phyloP scores from a whole-genome alignment of 306 rosid genomes.

The Inga oerstediana region DNA sequence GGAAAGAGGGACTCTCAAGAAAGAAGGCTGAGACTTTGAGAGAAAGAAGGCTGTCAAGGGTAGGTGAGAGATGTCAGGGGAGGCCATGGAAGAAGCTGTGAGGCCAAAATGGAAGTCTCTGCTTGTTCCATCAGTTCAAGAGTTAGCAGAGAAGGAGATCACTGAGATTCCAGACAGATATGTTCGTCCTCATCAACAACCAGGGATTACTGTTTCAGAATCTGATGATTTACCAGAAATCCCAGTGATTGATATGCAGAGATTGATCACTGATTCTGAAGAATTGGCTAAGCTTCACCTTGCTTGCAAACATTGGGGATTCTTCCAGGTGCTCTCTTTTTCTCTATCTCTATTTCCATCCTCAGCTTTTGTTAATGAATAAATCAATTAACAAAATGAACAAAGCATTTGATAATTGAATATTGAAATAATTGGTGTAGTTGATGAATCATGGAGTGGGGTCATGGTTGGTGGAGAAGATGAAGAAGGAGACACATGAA shows the following conservation, averaged over 20 bases:
- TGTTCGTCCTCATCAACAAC: conserved; percentile 23
- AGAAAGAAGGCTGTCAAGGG: not conserved
- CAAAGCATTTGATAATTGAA: not conserved
- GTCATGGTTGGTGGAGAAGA: conserved; percentile 41
- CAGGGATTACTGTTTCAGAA: not conserved
- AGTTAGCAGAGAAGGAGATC: conserved; percentile 16
- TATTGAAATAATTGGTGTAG: conserved; percentile 33
- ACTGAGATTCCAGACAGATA: conserved; percentile 38
- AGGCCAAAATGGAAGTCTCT: conserved; percentile 28
- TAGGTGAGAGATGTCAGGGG: not conserved
- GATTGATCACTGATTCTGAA: conserved; percentile 25
- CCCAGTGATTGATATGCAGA: conserved; percentile 42
- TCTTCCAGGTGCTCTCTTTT: conserved; percentile 36
- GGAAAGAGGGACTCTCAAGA: no score
- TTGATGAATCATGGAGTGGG: conserved; percentile 60
- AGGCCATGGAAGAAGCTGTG: not conserved
- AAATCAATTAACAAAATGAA: not conserved
- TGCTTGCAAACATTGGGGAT: conserved; percentile 43
- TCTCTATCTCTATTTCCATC: not conserved
- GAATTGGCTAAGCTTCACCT: conserved; percentile 32
- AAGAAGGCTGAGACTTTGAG: no score
- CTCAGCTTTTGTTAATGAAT: not conserved
- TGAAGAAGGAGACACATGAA: conserved; percentile 41
- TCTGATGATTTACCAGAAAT: conserved; percentile 1
- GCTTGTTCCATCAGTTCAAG: conserved; percentile 48